Base-by-base conservation (phyloP, 2,329 filamentous ascomycete genomes). In the Fusarium fujikuroi region DNA sequence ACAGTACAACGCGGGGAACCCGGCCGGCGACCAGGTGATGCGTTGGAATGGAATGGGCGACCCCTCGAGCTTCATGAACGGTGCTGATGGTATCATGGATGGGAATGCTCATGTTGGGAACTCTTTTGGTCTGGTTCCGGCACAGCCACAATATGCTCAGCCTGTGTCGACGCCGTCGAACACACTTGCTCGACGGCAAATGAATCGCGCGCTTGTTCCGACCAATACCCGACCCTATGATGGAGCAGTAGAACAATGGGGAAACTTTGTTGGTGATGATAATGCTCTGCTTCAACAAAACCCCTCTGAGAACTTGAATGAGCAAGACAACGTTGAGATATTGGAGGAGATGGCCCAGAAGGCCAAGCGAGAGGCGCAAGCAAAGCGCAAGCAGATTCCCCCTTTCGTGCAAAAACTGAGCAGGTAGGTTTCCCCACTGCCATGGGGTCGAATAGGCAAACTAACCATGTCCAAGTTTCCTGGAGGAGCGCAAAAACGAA, bases 381-480 rank as follows among this genome's bases (percentile, higher is more conserved):
- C 92, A 21, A 98, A 97, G 83, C 88, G 95, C 77, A 98, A 98
- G 83, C 93, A 97, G 79, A 98, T 99, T 16, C 95, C 96, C 2
- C 95, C 96, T 1, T 99, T 99, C 85, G 95, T 99, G 47, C 95
- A 98, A 82, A 99, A 99, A 81, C 84, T 99, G 62, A 97, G 95
- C 90, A 98, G 95, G 95, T 97, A 85, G 84, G 89, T 50, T 60
- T 57, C 16, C 15, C 21, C 43, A n/a, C 23, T 50, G 46, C 23
- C 32, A 19, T 12, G 21, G 15, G 28, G 36, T 39, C 36, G 21
- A 44, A 39, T 19, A 39, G 39, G 18, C 32, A 62, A 56, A 58
- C 78, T 82, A 64, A 82, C 74, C 28, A 15, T n/a, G 7, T 37
- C 1, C 52, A 53, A 98, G 96, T 81, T 99, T 98, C 79, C 88